A percentile compares a stretch with the other conserved stretches of the same genome.
phyloP scores from a whole-genome alignment of 495 filamentous ascomycete species.

The Lepraria neglecta region DNA sequence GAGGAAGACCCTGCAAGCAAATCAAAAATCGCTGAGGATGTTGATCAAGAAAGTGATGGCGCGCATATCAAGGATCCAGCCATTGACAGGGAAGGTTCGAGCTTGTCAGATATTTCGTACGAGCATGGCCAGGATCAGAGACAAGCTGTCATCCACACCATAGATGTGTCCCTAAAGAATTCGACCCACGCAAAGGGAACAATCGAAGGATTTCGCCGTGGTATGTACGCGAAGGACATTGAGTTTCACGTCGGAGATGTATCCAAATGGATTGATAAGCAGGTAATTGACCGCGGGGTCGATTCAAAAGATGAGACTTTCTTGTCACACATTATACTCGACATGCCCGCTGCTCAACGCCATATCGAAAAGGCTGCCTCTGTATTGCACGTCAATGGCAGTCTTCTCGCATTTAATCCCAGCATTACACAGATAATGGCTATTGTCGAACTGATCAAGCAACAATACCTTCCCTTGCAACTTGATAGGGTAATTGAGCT shows the following conservation, averaged over 20 bases:
- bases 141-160: constrained; percentile 61
- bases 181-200: constrained; percentile 54
- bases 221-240: constrained; percentile 59
- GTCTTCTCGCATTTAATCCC: constrained; percentile 63
- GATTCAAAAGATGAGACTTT: constrained; percentile 45
- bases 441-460: constrained; percentile 49
- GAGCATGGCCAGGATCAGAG: constrained; percentile 33
- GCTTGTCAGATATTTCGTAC: neutral
- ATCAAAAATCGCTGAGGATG: no score
- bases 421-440: constrained; percentile 69
- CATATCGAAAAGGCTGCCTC: constrained; percentile 53
- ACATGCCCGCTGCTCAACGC: constrained; percentile 56
- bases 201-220: constrained; percentile 58
- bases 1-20: neutral
- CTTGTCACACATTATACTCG: constrained; percentile 60
- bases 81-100: neutral
- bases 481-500: constrained; percentile 62
- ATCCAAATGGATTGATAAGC: constrained; percentile 52
- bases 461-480: constrained; percentile 46
- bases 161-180: constrained; percentile 55
- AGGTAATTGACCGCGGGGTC: constrained; percentile 33
- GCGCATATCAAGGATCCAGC: neutral
- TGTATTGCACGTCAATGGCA: constrained; percentile 54
- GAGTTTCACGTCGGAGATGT: constrained; percentile 67
- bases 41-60: neutral